Conservation (phyloP, 768 basidiomycete genomes). For the Mycena vitilis region DNA sequence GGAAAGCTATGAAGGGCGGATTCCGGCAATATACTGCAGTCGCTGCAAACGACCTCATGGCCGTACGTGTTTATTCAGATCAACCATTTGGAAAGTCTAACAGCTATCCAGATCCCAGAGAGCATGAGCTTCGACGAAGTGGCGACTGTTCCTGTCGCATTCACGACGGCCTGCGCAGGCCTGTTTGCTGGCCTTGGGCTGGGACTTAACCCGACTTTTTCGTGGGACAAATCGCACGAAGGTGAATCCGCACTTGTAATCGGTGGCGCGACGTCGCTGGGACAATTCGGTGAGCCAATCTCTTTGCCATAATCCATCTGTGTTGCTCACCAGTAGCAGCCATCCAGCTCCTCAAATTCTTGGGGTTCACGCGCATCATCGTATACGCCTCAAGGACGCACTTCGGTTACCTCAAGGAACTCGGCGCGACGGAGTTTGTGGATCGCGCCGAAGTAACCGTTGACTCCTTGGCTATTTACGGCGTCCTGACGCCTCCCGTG, state of each 20-base stretch:
- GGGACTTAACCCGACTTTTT: constrained; percentile 31
- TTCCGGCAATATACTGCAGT: constrained; percentile 14
- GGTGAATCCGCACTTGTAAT: constrained; percentile 29
- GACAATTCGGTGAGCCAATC: constrained; percentile 23
- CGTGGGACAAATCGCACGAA: constrained; percentile 21
- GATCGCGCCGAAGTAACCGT: constrained; percentile 25
- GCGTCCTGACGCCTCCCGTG: not conserved
- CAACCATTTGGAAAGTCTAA: not conserved
- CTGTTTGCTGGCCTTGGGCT: constrained; percentile 24
- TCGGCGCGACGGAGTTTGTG: constrained; percentile 49
- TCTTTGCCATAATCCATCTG: no score
- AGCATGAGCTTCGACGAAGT: constrained; percentile 27
- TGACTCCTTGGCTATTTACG: not conserved
- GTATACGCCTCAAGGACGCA: constrained; percentile 50
- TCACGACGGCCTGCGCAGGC: constrained; percentile 22
- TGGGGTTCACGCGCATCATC: constrained; percentile 51
- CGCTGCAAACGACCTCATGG: not conserved
- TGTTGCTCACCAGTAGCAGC: constrained; percentile 22
- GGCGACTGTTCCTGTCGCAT: constrained; percentile 20
- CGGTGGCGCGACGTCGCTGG: constrained; percentile 22
- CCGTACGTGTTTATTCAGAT: not conserved
- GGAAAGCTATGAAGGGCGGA: not conserved
- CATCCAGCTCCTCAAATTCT: constrained; percentile 53
- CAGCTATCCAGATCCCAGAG: constrained; percentile 18
- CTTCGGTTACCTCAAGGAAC: constrained; percentile 47